A percentile compares a stretch with the other conserved stretches of the same genome.
Conservation (phyloP, 768 basidiomycete genomes). For the Tylopilus balloui region DNA sequence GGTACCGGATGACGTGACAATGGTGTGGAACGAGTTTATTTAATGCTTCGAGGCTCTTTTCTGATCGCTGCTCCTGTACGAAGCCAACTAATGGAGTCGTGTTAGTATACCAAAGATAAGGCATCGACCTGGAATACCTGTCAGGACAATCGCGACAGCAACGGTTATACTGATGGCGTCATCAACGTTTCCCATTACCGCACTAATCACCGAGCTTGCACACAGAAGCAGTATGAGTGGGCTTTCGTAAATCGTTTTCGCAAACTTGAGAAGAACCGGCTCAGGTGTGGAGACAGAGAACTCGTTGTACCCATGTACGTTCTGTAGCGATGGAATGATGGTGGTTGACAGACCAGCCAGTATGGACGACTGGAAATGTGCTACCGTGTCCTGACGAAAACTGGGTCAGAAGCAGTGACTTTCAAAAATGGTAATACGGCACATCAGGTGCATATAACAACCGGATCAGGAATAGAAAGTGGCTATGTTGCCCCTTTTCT, state of each 20-base stretch:
- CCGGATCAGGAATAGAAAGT: not conserved
- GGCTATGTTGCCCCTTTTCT: constrained; percentile 16
- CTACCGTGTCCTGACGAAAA: constrained; percentile 61
- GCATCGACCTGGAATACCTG: constrained; percentile 51
- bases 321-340: constrained; percentile 59
- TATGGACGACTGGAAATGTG: constrained; percentile 62
- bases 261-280: constrained; percentile 79
- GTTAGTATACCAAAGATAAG: not conserved
- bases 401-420: not conserved
- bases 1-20: constrained; percentile 77
- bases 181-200: constrained; percentile 91
- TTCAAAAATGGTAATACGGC: not conserved
- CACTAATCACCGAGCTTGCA: constrained; percentile 85
- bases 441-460: not conserved
- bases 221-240: constrained; percentile 88
- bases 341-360: constrained; percentile 58
- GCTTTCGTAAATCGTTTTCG: constrained; percentile 92
- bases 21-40: constrained; percentile 98
- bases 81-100: constrained; percentile 63
- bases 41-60: constrained; percentile 89
- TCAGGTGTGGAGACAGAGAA: constrained; percentile 84
- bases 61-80: constrained; percentile 91
- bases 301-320: constrained; percentile 85
- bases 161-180: constrained; percentile 92
- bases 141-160: constrained; percentile 89